phyloP scores from a whole-genome alignment of 2,329 filamentous ascomycete genomes.

The Hirsutella rhossiliensis region DNA sequence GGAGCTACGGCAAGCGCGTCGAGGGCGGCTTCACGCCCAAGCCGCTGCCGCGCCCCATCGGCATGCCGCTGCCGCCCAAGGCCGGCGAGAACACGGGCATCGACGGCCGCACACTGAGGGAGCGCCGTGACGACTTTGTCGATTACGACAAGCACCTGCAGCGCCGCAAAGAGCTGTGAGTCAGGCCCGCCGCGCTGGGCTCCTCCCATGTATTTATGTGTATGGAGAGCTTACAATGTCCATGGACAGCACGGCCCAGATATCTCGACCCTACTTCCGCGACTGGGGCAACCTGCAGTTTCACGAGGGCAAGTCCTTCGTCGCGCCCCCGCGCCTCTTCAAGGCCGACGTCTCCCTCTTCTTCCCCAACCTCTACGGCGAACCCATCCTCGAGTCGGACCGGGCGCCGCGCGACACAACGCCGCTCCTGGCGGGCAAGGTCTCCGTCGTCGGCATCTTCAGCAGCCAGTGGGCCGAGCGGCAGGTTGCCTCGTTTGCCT shows the following conservation, averaged over 20 bases:
- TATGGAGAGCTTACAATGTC: no score
- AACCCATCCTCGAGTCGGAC: slow-evolving; percentile 53
- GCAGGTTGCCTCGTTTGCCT: slow-evolving; percentile 64
- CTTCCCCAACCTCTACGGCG: slow-evolving; percentile 84
- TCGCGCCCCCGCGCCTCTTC: slow-evolving; percentile 76
- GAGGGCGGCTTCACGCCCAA: slow-evolving; percentile 43
- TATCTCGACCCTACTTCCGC: slow-evolving; percentile 84
- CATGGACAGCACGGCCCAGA: slow-evolving; percentile 50
- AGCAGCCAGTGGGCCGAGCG: slow-evolving; percentile 75
- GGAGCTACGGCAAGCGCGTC: slow-evolving; percentile 44
- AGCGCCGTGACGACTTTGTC: slow-evolving; percentile 70
- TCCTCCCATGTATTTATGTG: no score
- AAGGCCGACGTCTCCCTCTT: slow-evolving; percentile 70
- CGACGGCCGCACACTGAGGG: slow-evolving; percentile 51
- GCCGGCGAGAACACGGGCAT: slow-evolving; percentile 73
- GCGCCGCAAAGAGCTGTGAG: slow-evolving; percentile 63
- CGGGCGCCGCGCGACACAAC: slow-evolving; percentile 56
- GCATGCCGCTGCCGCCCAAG: slow-evolving; percentile 60
- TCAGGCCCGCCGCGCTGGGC: no score
- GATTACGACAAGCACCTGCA: slow-evolving; percentile 76
- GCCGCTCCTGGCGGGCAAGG: slow-evolving; percentile 55
- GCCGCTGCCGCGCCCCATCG: slow-evolving; percentile 63
- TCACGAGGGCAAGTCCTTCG: slow-evolving; percentile 85
- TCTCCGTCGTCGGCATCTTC: slow-evolving; percentile 72
- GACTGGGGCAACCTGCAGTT: slow-evolving; percentile 80